Percentiles rank a stretch among this genome's conserved stretches.
phyloP scores from a whole-genome alignment of 208 protist species.

The Blastocrithidia nonstop region DNA sequence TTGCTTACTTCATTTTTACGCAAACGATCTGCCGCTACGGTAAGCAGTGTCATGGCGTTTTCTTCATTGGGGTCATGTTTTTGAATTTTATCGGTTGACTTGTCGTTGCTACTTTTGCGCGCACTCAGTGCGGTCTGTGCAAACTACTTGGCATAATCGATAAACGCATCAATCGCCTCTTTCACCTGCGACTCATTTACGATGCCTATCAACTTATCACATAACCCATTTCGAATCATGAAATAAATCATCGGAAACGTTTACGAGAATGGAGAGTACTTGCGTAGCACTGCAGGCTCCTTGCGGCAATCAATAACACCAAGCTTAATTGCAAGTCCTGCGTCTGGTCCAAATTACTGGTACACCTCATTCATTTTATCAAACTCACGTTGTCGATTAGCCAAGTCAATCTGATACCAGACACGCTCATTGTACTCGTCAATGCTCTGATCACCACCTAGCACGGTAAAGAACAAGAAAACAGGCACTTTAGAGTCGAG shows the following conservation, averaged over 20 bases:
- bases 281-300: conserved; percentile 36
- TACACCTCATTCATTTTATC: conserved; percentile 34
- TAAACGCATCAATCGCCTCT: conserved; percentile 75
- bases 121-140: conserved; percentile 6
- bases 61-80: conserved; percentile 64
- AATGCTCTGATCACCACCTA: conserved; percentile 56
- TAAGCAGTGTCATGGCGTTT: conserved; percentile 74
- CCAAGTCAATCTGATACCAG: conserved; percentile 45
- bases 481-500: conserved; percentile 65
- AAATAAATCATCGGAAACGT: conserved; percentile 80
- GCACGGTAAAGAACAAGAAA: conserved; percentile 72
- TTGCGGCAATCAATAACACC: conserved; percentile 62
- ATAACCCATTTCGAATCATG: conserved; percentile 37
- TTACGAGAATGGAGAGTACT: conserved; percentile 58
- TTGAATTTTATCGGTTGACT: not conserved
- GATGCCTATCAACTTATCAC: conserved; percentile 64
- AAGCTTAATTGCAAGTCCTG: conserved; percentile 69
- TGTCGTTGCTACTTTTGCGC: not conserved
- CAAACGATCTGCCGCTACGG: conserved; percentile 41
- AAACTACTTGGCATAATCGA: conserved; percentile 54
- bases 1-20: conserved; percentile 55
- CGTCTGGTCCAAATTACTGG: conserved; percentile 63
- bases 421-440: conserved; percentile 44
- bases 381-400: conserved; percentile 30
- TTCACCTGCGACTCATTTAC: conserved; percentile 72